Evolutionary conservation across 2,329 filamentous ascomycete genomes (phyloP).

Genomic region (Calonectria montana): DNA sequence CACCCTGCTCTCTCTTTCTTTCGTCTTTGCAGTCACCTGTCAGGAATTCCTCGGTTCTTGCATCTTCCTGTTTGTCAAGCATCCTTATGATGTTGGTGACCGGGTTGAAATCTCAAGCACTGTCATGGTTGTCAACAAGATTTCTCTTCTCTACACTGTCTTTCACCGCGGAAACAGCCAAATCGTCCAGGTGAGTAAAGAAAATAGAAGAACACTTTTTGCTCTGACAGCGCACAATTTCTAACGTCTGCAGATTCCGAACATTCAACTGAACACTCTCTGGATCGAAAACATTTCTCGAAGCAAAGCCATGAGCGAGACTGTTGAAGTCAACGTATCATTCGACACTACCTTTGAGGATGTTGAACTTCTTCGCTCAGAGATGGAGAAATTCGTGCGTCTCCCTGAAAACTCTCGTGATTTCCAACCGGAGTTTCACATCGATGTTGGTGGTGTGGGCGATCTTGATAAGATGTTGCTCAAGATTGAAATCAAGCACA

Average conservation of each 20-base stretch:
- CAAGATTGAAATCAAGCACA: slow-evolving; percentile 87
- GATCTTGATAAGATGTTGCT: slow-evolving; percentile 91
- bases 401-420: slow-evolving; percentile 89
- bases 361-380: slow-evolving; percentile 83
- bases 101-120: slow-evolving; percentile 82
- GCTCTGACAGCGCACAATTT: neutral
- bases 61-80: slow-evolving; percentile 99
- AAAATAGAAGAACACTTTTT: too few species aligned
- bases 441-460: slow-evolving; percentile 82
- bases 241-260: slow-evolving; percentile 72
- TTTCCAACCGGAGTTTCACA: slow-evolving; percentile 85
- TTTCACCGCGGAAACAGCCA: slow-evolving; percentile 88
- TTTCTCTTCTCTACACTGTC: slow-evolving; percentile 92
- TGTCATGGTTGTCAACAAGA: slow-evolving; percentile 88
- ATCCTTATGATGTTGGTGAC: slow-evolving; percentile 96
- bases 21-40: slow-evolving; percentile 91
- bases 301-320: slow-evolving; percentile 91
- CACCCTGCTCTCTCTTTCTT: slow-evolving; percentile 92
- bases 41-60: slow-evolving; percentile 98
- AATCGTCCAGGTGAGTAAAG: slow-evolving; percentile 64
- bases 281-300: slow-evolving; percentile 96
- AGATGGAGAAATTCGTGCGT: slow-evolving; percentile 87
- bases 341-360: slow-evolving; percentile 93
- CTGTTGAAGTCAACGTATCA: slow-evolving; percentile 80
- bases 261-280: slow-evolving; percentile 90